These are phyloP conservation scores for Cyanidiococcus yangmingshanensis DNA, from an alignment of 23 red algal species.

Conservation along the genomic window DNA sequence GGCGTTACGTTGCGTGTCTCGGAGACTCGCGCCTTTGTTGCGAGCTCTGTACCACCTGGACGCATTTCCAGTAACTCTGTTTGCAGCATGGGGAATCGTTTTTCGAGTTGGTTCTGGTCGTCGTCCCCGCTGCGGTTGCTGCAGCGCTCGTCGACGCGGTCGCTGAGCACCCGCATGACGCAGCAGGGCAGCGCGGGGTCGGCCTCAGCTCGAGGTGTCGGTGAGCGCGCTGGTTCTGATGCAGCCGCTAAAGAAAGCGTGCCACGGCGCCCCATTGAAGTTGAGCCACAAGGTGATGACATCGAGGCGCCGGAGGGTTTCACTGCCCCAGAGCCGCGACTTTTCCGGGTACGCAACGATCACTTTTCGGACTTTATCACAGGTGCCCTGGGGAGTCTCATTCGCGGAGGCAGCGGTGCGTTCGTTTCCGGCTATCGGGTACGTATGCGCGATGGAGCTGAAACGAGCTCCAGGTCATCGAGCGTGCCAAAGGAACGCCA, in stretches of 20 bases:
- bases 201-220: background rate
- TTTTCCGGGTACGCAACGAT: background rate
- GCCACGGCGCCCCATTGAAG: background rate
- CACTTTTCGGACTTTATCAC: constrained; percentile 6
- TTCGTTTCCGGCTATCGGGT: constrained; percentile 66
- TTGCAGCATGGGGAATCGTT: background rate
- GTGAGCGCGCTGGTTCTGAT: background rate
- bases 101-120: background rate
- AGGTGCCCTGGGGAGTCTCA: background rate
- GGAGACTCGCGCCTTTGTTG: background rate
- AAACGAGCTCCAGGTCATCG: background rate
- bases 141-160: background rate
- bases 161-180: background rate
- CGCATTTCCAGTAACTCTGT: background rate
- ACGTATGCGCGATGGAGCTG: constrained; percentile 19
- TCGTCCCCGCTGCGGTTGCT: background rate
- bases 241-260: background rate
- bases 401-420: constrained; percentile 44
- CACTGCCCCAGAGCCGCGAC: background rate
- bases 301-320: constrained; percentile 17
- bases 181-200: background rate
- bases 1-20: background rate
- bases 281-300: constrained; percentile 11
- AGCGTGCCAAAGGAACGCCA: background rate
- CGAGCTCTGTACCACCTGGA: background rate